A percentile compares a stretch with the other conserved stretches of the same genome.
phyloP scores from a whole-genome alignment of 768 basidiomycete genomes.

The Lentinula detonsa region DNA sequence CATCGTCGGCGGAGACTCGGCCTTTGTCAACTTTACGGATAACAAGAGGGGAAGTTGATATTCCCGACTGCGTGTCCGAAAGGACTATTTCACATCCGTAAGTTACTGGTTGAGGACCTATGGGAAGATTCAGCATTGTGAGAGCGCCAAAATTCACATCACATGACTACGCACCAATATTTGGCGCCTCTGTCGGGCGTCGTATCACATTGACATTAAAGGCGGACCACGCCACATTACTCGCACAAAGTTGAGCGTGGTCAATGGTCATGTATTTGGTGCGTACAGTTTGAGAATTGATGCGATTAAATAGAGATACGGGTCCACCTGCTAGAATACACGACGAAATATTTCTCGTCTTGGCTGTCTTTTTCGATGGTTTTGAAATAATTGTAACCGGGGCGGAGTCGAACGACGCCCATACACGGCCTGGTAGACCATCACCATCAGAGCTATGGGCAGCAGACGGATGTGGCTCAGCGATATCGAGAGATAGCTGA shows the following conservation, averaged over 20 bases:
- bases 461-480: conserved; percentile 57
- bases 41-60: conserved; percentile 77
- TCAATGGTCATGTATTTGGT: conserved; percentile 98
- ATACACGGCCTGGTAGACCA: conserved; percentile 57
- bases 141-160: conserved; percentile 31
- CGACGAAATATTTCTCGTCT: conserved; percentile 86
- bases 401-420: conserved; percentile 90
- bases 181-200: conserved; percentile 57
- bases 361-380: conserved; percentile 95
- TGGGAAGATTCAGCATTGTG: conserved; percentile 31
- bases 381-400: conserved; percentile 95
- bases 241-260: conserved; percentile 76
- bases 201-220: conserved; percentile 90
- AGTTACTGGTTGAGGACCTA: conserved; percentile 79
- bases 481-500: conserved; percentile 78
- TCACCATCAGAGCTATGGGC: conserved; percentile 43
- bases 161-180: conserved; percentile 63
- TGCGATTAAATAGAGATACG: conserved; percentile 91
- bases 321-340: conserved; percentile 88
- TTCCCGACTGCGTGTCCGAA: conserved; percentile 79
- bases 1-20: conserved; percentile 78
- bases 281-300: conserved; percentile 94
- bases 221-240: conserved; percentile 88
- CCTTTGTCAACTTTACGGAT: conserved; percentile 94
- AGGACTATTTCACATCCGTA: conserved; percentile 89